A percentile compares a stretch with the other conserved stretches of the same genome.
These are phyloP conservation scores for Falciphora oryzae DNA, from an alignment of 2,329 filamentous ascomycete genomes.

Conservation along the genomic window DNA sequence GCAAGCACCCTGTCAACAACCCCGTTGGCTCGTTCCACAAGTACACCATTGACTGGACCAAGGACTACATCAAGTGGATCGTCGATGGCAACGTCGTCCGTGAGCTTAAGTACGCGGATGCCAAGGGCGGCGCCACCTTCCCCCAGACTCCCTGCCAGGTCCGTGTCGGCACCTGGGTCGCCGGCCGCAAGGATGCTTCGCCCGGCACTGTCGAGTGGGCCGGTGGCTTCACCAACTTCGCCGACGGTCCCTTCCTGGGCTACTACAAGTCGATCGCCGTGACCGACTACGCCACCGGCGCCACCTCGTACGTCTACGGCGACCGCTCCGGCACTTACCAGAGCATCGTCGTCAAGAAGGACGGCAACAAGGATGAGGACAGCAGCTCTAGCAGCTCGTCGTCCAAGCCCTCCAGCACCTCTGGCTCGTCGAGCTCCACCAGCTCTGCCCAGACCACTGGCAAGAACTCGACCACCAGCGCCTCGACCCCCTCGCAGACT, in stretches of 20 bases:
- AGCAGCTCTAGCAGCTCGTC: conserved; percentile 13
- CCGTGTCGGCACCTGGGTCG: conserved; percentile 89
- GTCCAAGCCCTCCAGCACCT: conserved; percentile 18
- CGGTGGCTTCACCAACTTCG: conserved; percentile 51
- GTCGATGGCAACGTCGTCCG: conserved; percentile 46
- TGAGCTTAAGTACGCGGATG: conserved; percentile 38
- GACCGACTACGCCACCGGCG: conserved; percentile 48
- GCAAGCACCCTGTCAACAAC: conserved; percentile 51
- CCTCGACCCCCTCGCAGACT: conserved; percentile 11
- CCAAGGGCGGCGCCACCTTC: conserved; percentile 49
- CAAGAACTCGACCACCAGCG: conserved; percentile 8
- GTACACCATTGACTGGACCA: conserved; percentile 64
- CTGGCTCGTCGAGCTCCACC: conserved; percentile 17
- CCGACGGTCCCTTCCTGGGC: conserved; percentile 45
- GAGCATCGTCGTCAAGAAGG: conserved; percentile 46
- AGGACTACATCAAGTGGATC: conserved; percentile 51
- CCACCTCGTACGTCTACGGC: conserved; percentile 46
- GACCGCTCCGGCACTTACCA: conserved; percentile 43
- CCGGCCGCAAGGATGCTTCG: conserved; percentile 67
- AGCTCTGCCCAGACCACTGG: conserved; percentile 24
- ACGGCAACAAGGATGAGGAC: conserved; percentile 14
- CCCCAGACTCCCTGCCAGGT: conserved; percentile 66
- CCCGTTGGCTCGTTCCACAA: conserved; percentile 53
- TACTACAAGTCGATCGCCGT: conserved; percentile 53
- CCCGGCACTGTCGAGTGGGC: conserved; percentile 62